Conservation (phyloP, 352 stramenopile genomes). For the Globisporangium radiosum region DNA sequence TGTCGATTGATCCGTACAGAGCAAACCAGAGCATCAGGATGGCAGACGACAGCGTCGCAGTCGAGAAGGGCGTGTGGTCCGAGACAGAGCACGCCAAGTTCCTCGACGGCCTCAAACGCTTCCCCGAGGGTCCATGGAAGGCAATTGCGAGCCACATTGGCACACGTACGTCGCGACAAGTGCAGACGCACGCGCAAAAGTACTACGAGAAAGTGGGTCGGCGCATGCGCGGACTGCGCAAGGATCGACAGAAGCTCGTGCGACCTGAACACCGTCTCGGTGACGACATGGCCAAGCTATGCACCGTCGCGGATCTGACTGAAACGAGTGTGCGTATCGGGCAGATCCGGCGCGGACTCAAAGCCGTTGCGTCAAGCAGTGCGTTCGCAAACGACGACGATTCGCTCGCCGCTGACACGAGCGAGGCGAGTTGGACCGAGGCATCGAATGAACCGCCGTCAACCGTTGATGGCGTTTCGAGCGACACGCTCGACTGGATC, state of each 20-base stretch:
- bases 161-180: constrained; percentile 44
- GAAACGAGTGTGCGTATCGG: constrained; percentile 3
- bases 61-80: constrained; percentile 24
- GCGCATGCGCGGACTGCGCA: constrained; percentile 46
- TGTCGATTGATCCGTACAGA: too few species aligned
- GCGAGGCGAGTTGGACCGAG: constrained; percentile 2
- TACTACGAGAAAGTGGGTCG: constrained; percentile 75
- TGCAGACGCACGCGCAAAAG: constrained; percentile 49
- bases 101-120: constrained; percentile 14
- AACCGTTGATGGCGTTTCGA: background rate
- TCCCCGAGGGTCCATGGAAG: constrained; percentile 25
- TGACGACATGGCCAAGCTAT: constrained; percentile 23
- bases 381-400: background rate
- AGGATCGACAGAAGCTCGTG: constrained; percentile 47
- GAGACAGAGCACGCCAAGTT: constrained; percentile 32
- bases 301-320: background rate
- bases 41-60: constrained; percentile 22
- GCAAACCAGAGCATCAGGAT: constrained; percentile 26
- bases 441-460: background rate
- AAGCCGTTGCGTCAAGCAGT: background rate
- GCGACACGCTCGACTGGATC: background rate
- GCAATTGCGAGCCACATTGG: constrained; percentile 18
- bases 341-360: constrained; percentile 1
- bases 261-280: constrained; percentile 57
- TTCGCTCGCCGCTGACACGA: background rate